Evolutionary conservation across 2,329 filamentous ascomycete species (phyloP).

Genomic region (Clathrospora elynae): DNA sequence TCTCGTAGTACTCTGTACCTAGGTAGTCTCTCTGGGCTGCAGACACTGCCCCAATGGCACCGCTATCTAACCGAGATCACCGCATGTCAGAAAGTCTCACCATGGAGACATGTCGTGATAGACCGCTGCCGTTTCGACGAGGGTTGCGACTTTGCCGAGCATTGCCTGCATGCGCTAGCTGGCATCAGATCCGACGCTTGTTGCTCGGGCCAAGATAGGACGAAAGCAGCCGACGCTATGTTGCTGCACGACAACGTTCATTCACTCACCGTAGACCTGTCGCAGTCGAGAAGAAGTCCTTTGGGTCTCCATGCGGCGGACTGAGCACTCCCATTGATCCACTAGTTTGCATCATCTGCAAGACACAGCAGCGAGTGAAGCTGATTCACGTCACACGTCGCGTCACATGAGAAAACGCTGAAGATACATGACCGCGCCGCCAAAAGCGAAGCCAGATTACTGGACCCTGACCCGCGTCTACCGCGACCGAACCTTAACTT

Average conservation of each 20-base stretch:
- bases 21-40: no score
- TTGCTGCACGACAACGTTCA: slow-evolving; percentile 22
- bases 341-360: slow-evolving; percentile 3
- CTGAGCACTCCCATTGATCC: background rate
- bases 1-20: no score
- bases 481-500: slow-evolving; percentile 17
- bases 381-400: slow-evolving; percentile 13
- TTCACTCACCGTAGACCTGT: no score
- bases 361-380: background rate
- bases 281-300: no score
- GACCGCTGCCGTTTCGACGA: slow-evolving; percentile 12
- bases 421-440: slow-evolving; percentile 25
- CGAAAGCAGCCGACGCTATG: slow-evolving; percentile 31
- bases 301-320: background rate
- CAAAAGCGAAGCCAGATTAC: background rate
- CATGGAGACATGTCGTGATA: slow-evolving; percentile 9
- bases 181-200: slow-evolving; percentile 30
- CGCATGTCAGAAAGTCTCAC: background rate
- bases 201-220: slow-evolving; percentile 35
- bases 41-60: no score
- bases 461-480: slow-evolving; percentile 30
- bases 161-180: slow-evolving; percentile 29
- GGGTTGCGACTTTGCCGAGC: slow-evolving; percentile 30
- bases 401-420: slow-evolving; percentile 25
- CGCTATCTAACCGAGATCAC: no score